Evolutionary conservation across 2,329 filamentous ascomycete species (phyloP).

Genomic region (Sarocladium strictum): DNA sequence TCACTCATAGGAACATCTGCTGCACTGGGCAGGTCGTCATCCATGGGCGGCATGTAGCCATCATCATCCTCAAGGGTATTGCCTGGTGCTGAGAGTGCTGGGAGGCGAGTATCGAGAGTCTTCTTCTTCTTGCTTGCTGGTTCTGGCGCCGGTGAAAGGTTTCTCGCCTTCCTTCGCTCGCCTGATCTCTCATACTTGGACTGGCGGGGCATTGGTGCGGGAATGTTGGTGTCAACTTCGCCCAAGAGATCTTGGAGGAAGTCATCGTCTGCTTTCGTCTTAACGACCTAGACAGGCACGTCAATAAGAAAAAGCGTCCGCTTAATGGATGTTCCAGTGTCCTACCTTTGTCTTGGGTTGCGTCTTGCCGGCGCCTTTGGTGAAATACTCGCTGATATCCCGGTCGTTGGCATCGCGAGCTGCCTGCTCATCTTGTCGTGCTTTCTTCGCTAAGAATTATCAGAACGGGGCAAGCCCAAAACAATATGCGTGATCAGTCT

Average conservation of each 20-base stretch:
- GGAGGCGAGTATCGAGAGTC: slow-evolving; percentile 41
- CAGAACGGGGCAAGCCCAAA: background rate
- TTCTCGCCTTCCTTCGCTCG: slow-evolving; percentile 71
- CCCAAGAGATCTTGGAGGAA: slow-evolving; percentile 81
- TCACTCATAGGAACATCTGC: slow-evolving; percentile 74
- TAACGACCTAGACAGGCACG: slow-evolving; percentile 49
- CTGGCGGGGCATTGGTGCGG: slow-evolving; percentile 46
- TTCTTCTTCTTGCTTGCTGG: slow-evolving; percentile 52
- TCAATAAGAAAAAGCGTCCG: slow-evolving; percentile 10
- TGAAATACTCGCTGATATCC: slow-evolving; percentile 94
- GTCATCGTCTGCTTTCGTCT: slow-evolving; percentile 80
- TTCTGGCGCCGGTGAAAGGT: slow-evolving; percentile 66
- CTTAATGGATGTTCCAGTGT: background rate
- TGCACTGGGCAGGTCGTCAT: slow-evolving; percentile 45
- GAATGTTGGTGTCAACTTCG: slow-evolving; percentile 76
- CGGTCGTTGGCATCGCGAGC: slow-evolving; percentile 83
- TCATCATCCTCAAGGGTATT: slow-evolving; percentile 50
- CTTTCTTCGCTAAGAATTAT: slow-evolving; percentile 63
- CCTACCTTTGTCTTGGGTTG: slow-evolving; percentile 60
- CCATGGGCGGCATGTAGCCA: slow-evolving; percentile 39
- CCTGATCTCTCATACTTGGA: slow-evolving; percentile 64
- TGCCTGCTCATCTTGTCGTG: slow-evolving; percentile 79
- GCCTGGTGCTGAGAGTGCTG: slow-evolving; percentile 37
- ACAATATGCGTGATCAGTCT: slow-evolving; percentile 13
- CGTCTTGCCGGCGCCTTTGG: slow-evolving; percentile 59